phyloP scores from a whole-genome alignment of 1,284 basidiomycete species.

The Ceratobasidium sp. region DNA sequence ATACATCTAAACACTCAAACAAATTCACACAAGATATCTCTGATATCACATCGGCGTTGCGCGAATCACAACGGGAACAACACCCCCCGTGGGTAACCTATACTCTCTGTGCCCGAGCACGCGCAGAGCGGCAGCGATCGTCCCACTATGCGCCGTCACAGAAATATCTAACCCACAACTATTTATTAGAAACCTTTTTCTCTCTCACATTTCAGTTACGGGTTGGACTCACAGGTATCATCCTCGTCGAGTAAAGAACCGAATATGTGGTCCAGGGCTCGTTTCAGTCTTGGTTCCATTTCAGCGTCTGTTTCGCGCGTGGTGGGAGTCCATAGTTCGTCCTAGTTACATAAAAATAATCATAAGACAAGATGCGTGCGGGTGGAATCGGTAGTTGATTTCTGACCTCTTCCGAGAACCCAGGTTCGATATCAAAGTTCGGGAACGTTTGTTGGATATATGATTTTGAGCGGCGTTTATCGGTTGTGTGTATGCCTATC shows the following conservation, averaged over 20 bases:
- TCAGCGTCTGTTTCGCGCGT: slow-evolving; percentile 74
- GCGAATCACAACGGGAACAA: slow-evolving; percentile 25
- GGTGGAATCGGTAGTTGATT: neutral
- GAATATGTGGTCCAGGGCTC: slow-evolving; percentile 77
- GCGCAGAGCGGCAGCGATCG: slow-evolving; percentile 69
- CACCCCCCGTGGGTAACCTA: slow-evolving; percentile 72
- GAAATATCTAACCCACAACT: slow-evolving; percentile 66
- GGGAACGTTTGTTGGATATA: slow-evolving; percentile 73
- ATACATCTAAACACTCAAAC: neutral
- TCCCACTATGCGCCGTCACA: slow-evolving; percentile 74
- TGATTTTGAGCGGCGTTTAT: slow-evolving; percentile 71
- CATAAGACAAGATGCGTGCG: neutral
- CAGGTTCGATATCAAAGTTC: slow-evolving; percentile 72
- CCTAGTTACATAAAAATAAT: slow-evolving; percentile 54
- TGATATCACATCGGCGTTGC: neutral
- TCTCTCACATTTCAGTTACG: neutral
- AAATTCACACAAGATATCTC: neutral
- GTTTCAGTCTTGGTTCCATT: slow-evolving; percentile 65
- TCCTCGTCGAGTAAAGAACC: slow-evolving; percentile 56
- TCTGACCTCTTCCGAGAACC: slow-evolving; percentile 71
- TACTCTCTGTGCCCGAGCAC: slow-evolving; percentile 64
- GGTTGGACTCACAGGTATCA: slow-evolving; percentile 64
- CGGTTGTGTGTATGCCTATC: slow-evolving; percentile 81
- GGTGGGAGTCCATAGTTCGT: slow-evolving; percentile 75
- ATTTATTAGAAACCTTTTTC: too few relatives aligned